phyloP scores from a whole-genome alignment of 192 early-diverging fungal genomes.

The Paraglomus brasilianum region DNA sequence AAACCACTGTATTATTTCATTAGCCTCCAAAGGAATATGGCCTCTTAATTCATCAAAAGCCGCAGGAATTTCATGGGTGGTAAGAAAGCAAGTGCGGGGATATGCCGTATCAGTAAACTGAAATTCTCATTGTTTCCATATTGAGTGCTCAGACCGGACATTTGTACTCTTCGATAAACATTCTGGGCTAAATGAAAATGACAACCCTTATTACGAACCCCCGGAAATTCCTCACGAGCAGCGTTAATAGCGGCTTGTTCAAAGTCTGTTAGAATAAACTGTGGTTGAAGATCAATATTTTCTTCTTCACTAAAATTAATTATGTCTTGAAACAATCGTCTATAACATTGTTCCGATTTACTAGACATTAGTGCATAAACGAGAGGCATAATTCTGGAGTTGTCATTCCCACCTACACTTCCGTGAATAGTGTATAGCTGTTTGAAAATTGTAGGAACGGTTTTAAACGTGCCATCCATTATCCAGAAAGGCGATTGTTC shows the following conservation, averaged over 20 bases:
- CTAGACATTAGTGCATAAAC: slow-evolving; percentile 7
- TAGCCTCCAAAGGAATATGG: background rate
- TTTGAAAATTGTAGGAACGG: background rate
- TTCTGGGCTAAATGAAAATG: background rate
- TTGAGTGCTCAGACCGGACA: background rate
- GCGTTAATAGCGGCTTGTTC: slow-evolving; percentile 4
- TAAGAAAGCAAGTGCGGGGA: slow-evolving; percentile 2
- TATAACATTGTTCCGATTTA: slow-evolving; percentile 1
- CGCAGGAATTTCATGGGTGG: background rate
- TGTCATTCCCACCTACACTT: background rate
- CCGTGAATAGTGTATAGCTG: slow-evolving; percentile 13
- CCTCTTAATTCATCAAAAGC: slow-evolving; percentile 2
- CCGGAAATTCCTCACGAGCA: background rate
- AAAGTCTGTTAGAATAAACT: slow-evolving; percentile 10
- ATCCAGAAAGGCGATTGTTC: background rate
- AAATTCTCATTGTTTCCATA: slow-evolving; percentile 7
- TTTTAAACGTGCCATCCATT: slow-evolving; percentile 14
- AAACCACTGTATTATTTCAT: background rate
- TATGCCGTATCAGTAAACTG: slow-evolving; percentile 7
- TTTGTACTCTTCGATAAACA: background rate
- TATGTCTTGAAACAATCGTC: slow-evolving; percentile 2
- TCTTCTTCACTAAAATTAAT: background rate
- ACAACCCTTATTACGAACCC: slow-evolving; percentile 4
- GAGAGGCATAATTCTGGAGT: slow-evolving; percentile 1
- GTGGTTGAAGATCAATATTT: background rate